Base-by-base conservation (phyloP, 148 eudicot genomes). In the Selenicereus undatus region DNA sequence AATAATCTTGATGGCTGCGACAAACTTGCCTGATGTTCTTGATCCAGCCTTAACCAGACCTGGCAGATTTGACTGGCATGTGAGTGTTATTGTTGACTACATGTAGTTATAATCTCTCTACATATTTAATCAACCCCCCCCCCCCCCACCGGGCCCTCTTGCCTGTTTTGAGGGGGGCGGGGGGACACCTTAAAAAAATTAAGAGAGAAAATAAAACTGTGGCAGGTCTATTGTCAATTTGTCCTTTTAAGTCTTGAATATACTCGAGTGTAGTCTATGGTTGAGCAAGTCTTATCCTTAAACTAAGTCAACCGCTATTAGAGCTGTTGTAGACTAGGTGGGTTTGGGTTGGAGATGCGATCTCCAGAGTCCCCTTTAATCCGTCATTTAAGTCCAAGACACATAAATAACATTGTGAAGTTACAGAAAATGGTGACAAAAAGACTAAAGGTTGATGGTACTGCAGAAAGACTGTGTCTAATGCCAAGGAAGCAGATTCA, bases 1-100 rank as follows among this genome's bases (percentile, higher is more conserved):
- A 36, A 96, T 96, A 51, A 96, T 96, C 76, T 88, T 96, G 83
- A 94, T 96, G 97, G 99, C 95, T 80, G 99, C 99, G n/a, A 96
- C 98, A 81, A 96, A 96, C 85, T 92, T 94, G 86, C 97, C 99
- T 80, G 99, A 96, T 84, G 92, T 94, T 84, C 98, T 96, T 45
- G 98, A 96, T 90, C 95, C 94, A 77, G 99, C 99, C 78, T 88
- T 96, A 88, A 94, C 95, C 27, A 88, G 99, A 81, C 99, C 98
- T 70, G 99, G 99, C 85, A 89, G 99, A 93, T 96, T 96, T 87
- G 99, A 94, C 83, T 88, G 97, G 81, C 98, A 96, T 94, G 99
- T 96, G 91, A 91, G 99, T 88, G 30, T 43, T 48, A 11, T 74
- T 36, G 16, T 26, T 50, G 20, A 50, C 14, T 48, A 39, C 43